Conservation (phyloP, 225 moss, liverwort and hornwort species). For the Physcomitrellopsis africana region DNA sequence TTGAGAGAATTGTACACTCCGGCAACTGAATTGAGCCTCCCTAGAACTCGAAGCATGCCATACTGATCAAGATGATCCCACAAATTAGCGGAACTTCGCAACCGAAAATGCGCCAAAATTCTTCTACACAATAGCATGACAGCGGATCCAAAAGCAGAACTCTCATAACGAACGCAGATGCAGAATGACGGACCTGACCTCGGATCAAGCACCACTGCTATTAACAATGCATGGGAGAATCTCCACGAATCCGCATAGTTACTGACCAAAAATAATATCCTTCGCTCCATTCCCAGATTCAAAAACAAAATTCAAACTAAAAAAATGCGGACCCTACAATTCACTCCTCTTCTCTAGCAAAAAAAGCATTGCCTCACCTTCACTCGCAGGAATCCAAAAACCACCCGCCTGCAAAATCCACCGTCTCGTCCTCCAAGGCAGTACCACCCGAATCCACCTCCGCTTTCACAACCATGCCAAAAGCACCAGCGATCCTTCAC, state of each 20-base stretch:
- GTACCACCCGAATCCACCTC: too few relatives aligned
- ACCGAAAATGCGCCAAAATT: not conserved
- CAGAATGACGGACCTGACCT: not conserved
- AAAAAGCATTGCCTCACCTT: too few relatives aligned
- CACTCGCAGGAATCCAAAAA: too few relatives aligned
- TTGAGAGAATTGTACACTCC: not conserved
- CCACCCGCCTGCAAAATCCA: too few relatives aligned
- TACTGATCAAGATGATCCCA: not conserved
- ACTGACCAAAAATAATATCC: not conserved
- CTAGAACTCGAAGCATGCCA: slow-evolving; percentile 6
- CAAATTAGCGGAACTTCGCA: too few relatives aligned
- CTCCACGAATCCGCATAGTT: not conserved
- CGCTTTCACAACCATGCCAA: too few relatives aligned
- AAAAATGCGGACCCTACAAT: too few relatives aligned
- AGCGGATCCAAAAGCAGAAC: not conserved
- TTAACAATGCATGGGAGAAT: not conserved
- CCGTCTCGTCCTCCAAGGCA: too few relatives aligned
- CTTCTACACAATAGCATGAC: not conserved
- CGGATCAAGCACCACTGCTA: not conserved
- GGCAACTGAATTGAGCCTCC: not conserved
- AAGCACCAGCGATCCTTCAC: too few relatives aligned
- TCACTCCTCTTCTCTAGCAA: too few relatives aligned
- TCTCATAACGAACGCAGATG: not conserved
- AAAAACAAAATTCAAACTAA: too few relatives aligned
- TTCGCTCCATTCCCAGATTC: not conserved